Percentiles rank a stretch among this genome's conserved stretches.
These are phyloP conservation scores for Ascochyta rabiei DNA, from an alignment of 2,329 filamentous ascomycete genomes.

Conservation along the genomic window DNA sequence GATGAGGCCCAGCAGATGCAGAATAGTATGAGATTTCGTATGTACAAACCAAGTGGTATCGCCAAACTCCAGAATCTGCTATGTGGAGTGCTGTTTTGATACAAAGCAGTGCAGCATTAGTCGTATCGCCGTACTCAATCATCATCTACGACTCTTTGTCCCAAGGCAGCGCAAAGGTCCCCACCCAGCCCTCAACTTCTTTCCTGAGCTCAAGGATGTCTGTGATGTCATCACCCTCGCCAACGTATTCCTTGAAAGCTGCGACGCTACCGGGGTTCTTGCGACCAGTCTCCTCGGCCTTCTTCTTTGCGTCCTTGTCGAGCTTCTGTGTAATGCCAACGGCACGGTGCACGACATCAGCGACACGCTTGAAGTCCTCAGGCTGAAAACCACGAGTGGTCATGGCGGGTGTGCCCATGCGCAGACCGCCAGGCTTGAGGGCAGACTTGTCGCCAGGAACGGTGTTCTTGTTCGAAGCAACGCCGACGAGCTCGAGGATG, in stretches of 20 bases:
- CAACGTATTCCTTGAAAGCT: constrained; percentile 50
- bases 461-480: constrained; percentile 99
- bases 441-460: constrained; percentile 98
- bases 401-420: constrained; percentile 97
- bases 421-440: constrained; percentile 90
- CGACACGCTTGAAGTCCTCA: constrained; percentile 80
- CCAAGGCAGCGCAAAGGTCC: constrained; percentile 51
- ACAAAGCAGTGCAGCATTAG: constrained; percentile 4
- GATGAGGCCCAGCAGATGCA: constrained; percentile 9
- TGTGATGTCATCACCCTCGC: constrained; percentile 49
- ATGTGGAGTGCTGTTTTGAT: constrained; percentile 16
- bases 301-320: constrained; percentile 48
- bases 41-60: constrained; percentile 23
- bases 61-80: constrained; percentile 26
- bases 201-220: constrained; percentile 50
- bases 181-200: constrained; percentile 52
- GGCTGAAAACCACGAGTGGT: constrained; percentile 92
- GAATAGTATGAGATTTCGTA: constrained; percentile 17
- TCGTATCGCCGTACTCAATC: constrained; percentile 18
- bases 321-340: constrained; percentile 51
- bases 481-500: constrained; percentile 96
- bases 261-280: constrained; percentile 49
- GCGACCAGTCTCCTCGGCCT: constrained; percentile 44
- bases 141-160: constrained; percentile 31
- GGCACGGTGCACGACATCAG: constrained; percentile 50